Conservation (phyloP, 805 yeast genomes). For the Sugiyamaella americana region DNA sequence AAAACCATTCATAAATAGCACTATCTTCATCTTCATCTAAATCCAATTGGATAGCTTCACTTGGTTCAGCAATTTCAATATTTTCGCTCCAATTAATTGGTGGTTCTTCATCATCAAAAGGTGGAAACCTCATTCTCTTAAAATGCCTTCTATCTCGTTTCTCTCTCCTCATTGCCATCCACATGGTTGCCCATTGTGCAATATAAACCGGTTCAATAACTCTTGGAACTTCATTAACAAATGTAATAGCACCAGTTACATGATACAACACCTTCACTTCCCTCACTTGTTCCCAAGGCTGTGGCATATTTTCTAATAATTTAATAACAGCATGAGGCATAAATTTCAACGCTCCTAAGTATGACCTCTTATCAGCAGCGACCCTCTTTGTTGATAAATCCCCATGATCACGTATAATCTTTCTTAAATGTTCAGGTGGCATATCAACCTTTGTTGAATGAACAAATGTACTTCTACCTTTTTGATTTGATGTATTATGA, state of each 20-base stretch:
- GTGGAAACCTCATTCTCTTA: constrained; percentile 89
- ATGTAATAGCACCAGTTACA: constrained; percentile 87
- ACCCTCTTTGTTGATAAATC: constrained; percentile 76
- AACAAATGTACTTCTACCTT: constrained; percentile 36
- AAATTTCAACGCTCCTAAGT: constrained; percentile 84
- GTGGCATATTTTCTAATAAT: constrained; percentile 92
- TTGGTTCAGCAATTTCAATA: constrained; percentile 63
- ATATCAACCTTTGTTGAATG: constrained; percentile 67
- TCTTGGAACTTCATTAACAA: constrained; percentile 86
- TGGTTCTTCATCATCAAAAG: constrained; percentile 97
- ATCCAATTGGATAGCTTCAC: constrained; percentile 63
- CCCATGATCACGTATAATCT: constrained; percentile 74
- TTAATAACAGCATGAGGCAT: constrained; percentile 94
- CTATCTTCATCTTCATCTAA: constrained; percentile 60
- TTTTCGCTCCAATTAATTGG: constrained; percentile 80
- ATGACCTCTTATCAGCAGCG: constrained; percentile 78
- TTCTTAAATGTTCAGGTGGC: constrained; percentile 92
- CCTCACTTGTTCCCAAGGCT: constrained; percentile 90
- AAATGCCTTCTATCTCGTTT: constrained; percentile 86
- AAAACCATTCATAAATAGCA: constrained; percentile 66
- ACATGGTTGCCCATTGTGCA: constrained; percentile 93
- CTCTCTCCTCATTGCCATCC: constrained; percentile 91
- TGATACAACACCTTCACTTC: constrained; percentile 89
- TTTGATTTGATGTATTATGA: constrained; percentile 19
- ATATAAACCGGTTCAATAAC: constrained; percentile 86